Base-by-base conservation (phyloP, 2,329 filamentous ascomycete genomes). In the Sarocladium kiliense region DNA sequence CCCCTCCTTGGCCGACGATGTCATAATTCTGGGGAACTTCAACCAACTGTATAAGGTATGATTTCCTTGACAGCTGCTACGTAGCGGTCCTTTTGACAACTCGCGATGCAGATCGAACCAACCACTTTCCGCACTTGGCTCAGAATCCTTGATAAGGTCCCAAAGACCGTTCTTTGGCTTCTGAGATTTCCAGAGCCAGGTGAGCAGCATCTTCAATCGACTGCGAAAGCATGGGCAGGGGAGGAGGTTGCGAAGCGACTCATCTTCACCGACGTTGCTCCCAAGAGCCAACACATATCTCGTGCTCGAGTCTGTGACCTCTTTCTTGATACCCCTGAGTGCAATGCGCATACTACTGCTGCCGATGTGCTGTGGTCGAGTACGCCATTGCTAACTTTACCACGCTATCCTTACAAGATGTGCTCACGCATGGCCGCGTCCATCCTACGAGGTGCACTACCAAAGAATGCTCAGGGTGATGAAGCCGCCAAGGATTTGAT, bases 391-490 rank as follows among this genome's bases (percentile, higher is more conserved):
- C 77, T 99, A 26, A 99, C 94, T 0, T 78, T 94, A 27, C 92
- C 94, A 11, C 84, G 94, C 34, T 97, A 97, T 69, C 83, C 88
- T 53, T 97, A 97, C 74, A 99, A 99, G 72, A 99, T 99, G 94
- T 99, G 94, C 71, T 96, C 91, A 42, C 88, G 94, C 54, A 99
- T 99, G 88, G 94, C 93, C 6, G 92, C 94, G 6, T 96, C 91
- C 11, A 97, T 99, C 56, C 78, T 99, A 27, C 89, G 85, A 60
- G 94, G 94, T 16, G 94, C 94, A 0, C 74, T 99, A 3, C 94
- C 94, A 0, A 87, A 85, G 61, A 79, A 76, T 0, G 72, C 76
- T 1, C 82, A 84, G n/a, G 91, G 93, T 2, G 73, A 75, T 6
- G 76, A 74, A 56, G 89, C 88, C 0, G 87, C 87, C 0, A 68